Base-by-base conservation (phyloP, 345 rosid species). In the Viola odorata region DNA sequence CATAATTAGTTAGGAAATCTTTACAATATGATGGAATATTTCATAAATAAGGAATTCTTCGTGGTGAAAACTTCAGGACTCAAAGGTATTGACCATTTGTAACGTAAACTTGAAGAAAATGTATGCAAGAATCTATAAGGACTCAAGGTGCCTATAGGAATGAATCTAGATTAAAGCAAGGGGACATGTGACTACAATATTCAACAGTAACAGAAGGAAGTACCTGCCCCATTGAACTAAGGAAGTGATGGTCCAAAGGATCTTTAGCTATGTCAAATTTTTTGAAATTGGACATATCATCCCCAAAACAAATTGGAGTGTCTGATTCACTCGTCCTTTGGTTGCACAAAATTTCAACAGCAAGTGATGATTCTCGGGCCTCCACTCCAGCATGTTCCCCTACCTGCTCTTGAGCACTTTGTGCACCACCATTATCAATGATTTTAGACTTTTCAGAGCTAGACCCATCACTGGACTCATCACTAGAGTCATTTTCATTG, bases 191-290 rank as follows among this genome's bases (percentile, higher is more conserved):
- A 2, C 39, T 6, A 7, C 36, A 41, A 50, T 47, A 39, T 38
- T 14, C 40, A 15, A n/a, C 15, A 58, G 5, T 6, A 48, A 38
- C 36, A 7, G 59, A 38, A 15, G 5, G 32, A 55, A 6, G 14
- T 80, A 91, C 96, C 99, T 85, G 91, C 47, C 65, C 84, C 79
- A 67, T 77, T 50, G 80, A 67, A 60, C 76, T 82, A 72, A 84
- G 83, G 67, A 81, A 95, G 74, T 88, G 79, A 79, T 95, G 96
- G 80, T 91, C 97, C 58, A 71, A 55, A 62, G 96, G 96, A 70
- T 81, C 92, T 75, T 80, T 83, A 62, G 84, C 75, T 40, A 76
- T 81, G 68, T 95, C 97, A 75, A 91, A 91, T 70, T 80, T 88
- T 74, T 73, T 86, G 81, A 85, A 86, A 70, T 63, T 63, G 72